Conservation (phyloP, 139 green algal genomes). For the Chlamydomonas eustigma region DNA sequence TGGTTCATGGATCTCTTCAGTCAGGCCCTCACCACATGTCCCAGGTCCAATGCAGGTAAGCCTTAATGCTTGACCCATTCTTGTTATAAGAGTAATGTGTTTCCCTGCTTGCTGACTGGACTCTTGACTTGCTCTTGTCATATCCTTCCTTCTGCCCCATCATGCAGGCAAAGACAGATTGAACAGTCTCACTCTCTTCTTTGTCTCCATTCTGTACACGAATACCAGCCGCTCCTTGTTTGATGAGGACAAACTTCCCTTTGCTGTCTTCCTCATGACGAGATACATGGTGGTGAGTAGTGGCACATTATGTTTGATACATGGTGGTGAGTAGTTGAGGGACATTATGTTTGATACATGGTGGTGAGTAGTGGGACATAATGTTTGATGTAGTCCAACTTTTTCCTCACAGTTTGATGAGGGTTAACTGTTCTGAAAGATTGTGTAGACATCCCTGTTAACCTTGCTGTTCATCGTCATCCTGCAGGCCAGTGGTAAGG, state of each 20-base stretch:
- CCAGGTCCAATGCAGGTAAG: not conserved
- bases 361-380: too few relatives aligned
- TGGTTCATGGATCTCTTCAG: constrained; percentile 42
- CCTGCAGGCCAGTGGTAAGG: constrained; percentile 23
- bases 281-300: constrained; percentile 23
- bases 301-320: not conserved
- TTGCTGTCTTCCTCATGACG: constrained; percentile 45
- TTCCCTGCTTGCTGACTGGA: too few relatives aligned
- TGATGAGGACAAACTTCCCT: constrained; percentile 71
- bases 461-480: too few relatives aligned
- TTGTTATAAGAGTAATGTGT: too few relatives aligned
- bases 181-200: constrained; percentile 32
- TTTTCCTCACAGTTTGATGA: too few relatives aligned
- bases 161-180: constrained; percentile 30
- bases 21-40: constrained; percentile 29
- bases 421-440: too few relatives aligned
- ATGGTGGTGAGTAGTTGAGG: not conserved
- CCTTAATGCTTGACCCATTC: too few relatives aligned
- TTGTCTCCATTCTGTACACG: constrained; percentile 38
- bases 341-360: not conserved
- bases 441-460: too few relatives aligned
- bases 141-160: too few relatives aligned
- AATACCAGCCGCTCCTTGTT: constrained; percentile 52
- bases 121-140: too few relatives aligned
- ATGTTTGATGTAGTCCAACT: too few relatives aligned